A percentile compares a stretch with the other conserved stretches of the same genome.
Conservation (phyloP, 2,329 filamentous ascomycete genomes). For the Ophioceras dolichostomum region DNA sequence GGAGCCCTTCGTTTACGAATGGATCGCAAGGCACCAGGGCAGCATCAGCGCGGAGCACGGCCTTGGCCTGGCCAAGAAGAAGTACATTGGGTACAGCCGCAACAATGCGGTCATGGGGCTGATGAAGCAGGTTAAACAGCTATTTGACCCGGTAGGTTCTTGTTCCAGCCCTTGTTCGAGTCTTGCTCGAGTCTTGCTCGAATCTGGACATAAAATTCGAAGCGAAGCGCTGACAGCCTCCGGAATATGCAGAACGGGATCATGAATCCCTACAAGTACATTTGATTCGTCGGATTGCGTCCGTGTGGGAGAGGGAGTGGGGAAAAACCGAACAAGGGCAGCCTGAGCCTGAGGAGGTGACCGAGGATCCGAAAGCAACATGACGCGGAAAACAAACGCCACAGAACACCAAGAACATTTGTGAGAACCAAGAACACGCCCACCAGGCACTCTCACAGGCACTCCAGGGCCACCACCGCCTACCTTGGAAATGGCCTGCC, state of each 20-base stretch:
- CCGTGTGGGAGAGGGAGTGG: slow-evolving; percentile 1
- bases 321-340: no score
- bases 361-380: no score
- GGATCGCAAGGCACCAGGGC: slow-evolving; percentile 77
- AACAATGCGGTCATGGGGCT: slow-evolving; percentile 75
- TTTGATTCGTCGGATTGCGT: slow-evolving; percentile 28
- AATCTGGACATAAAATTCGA: not conserved
- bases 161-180: no score
- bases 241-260: slow-evolving; percentile 63
- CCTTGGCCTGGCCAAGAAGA: slow-evolving; percentile 87
- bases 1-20: slow-evolving; percentile 96
- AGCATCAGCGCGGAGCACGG: slow-evolving; percentile 98
- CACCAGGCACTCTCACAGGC: no score
- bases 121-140: slow-evolving; percentile 90
- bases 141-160: slow-evolving; percentile 87
- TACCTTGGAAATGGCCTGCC: no score
- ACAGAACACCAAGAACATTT: no score
- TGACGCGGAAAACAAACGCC: no score
- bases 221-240: not conserved
- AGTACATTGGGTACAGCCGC: slow-evolving; percentile 86
- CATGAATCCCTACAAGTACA: slow-evolving; percentile 99
- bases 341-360: no score
- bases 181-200: not conserved
- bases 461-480: no score
- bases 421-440: no score